Evolutionary conservation across 2,329 filamentous ascomycete genomes (phyloP).

Genomic region (Colletotrichum salicis): DNA sequence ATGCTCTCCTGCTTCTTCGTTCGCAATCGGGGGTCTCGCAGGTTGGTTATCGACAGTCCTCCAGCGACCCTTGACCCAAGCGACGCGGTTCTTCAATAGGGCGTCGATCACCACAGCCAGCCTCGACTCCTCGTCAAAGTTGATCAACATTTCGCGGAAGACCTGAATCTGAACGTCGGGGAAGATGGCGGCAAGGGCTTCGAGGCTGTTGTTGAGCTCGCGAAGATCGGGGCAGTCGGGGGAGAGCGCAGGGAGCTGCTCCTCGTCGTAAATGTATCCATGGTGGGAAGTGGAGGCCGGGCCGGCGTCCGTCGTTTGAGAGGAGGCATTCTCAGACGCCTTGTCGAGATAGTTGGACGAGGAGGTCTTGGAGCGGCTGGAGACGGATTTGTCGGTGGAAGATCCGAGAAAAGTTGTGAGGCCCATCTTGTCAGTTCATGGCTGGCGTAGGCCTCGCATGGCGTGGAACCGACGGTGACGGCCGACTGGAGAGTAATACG

Average conservation of each 20-base stretch:
- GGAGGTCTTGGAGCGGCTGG: conserved; percentile 11
- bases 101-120: conserved; percentile 81
- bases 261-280: conserved; percentile 66
- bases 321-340: neutral
- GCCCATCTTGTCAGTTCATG: conserved; percentile 36
- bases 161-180: conserved; percentile 85
- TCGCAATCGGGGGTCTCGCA: conserved; percentile 45
- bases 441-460: conserved; percentile 17
- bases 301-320: conserved; percentile 36
- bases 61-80: conserved; percentile 77
- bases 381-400: conserved; percentile 28
- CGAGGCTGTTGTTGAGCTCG: conserved; percentile 76
- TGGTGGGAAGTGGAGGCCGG: conserved; percentile 42
- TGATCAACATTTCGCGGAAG: conserved; percentile 82
- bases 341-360: conserved; percentile 17
- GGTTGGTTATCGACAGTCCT: conserved; percentile 52
- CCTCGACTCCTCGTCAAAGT: conserved; percentile 79
- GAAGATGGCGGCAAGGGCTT: conserved; percentile 76
- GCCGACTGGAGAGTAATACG: neutral
- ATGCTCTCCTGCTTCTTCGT: conserved; percentile 41
- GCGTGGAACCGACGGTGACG: conserved; percentile 5
- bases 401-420: conserved; percentile 36
- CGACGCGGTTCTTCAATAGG: conserved; percentile 76
- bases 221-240: conserved; percentile 71
- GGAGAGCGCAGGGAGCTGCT: conserved; percentile 59